A percentile compares a stretch with the other conserved stretches of the same genome.
phyloP scores from a whole-genome alignment of 805 yeast species.

The Suhomyces emberorum region DNA sequence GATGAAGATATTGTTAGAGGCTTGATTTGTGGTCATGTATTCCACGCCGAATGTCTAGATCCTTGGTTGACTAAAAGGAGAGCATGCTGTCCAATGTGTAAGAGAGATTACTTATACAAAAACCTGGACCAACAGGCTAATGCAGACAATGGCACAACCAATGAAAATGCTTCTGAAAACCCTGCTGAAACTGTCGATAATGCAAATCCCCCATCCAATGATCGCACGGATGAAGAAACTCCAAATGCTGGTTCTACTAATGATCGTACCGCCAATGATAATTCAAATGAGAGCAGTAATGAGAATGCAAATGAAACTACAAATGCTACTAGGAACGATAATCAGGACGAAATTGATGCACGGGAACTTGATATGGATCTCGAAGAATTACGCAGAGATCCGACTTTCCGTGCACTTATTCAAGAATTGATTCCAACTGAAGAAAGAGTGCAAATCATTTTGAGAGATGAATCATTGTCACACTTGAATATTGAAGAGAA shows the following conservation, averaged over 20 bases:
- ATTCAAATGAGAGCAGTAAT: background rate
- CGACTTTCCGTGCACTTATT: slow-evolving; percentile 33
- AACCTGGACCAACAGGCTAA: background rate
- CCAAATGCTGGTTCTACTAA: too few species aligned
- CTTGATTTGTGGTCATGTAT: slow-evolving; percentile 77
- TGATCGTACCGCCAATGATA: background rate
- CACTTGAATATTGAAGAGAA: slow-evolving; percentile 42
- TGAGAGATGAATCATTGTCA: slow-evolving; percentile 27
- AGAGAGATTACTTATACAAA: slow-evolving; percentile 56
- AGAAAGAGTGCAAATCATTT: slow-evolving; percentile 42
- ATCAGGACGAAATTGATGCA: slow-evolving; percentile 9
- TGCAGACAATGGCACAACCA: background rate
- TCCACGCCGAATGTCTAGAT: slow-evolving; percentile 74
- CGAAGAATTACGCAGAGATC: slow-evolving; percentile 35
- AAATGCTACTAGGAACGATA: slow-evolving; percentile 8
- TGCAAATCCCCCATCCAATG: too few species aligned
- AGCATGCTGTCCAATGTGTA: slow-evolving; percentile 84
- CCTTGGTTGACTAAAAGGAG: slow-evolving; percentile 76
- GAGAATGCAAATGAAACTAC: slow-evolving; percentile 7
- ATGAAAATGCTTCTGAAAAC: background rate
- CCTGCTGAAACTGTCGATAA: too few species aligned
- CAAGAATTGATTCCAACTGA: slow-evolving; percentile 40
- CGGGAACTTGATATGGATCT: slow-evolving; percentile 19
- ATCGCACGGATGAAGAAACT: too few species aligned
- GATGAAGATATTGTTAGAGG: slow-evolving; percentile 67